Evolutionary conservation across 2,329 filamentous ascomycete species (phyloP).

Genomic region (Epichloe aotearoae): DNA sequence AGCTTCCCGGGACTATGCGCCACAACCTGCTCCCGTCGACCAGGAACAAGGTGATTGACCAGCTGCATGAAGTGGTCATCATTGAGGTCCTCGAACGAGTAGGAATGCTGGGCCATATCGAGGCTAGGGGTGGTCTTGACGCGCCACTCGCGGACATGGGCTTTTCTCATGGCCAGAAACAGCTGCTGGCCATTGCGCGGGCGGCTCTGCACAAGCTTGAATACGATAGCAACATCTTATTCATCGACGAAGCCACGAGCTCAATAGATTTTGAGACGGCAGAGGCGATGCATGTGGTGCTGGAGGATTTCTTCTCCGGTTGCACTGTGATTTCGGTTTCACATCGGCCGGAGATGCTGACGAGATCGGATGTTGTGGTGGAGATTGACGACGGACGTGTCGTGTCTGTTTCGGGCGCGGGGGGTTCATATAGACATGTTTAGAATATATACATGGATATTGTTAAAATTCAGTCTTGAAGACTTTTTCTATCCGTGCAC

Average conservation of each 20-base stretch:
- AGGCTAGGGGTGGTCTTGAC: slow-evolving; percentile 6
- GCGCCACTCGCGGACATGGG: slow-evolving; percentile 5
- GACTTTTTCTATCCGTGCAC: too few species aligned
- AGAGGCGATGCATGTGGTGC: not conserved
- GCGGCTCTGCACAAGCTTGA: slow-evolving; percentile 1
- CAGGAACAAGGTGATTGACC: not conserved
- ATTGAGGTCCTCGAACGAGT: slow-evolving; percentile 5
- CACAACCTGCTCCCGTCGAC: not conserved
- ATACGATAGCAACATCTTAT: not conserved
- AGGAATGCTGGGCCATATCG: slow-evolving; percentile 6
- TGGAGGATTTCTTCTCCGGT: not conserved
- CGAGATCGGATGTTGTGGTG: not conserved
- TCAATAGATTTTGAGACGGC: not conserved
- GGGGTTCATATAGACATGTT: too few species aligned
- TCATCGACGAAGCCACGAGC: not conserved
- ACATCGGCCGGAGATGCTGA: not conserved
- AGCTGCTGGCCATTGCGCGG: slow-evolving; percentile 9
- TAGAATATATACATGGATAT: too few species aligned
- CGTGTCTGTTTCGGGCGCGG: not conserved
- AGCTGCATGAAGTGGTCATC: not conserved
- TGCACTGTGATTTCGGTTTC: not conserved
- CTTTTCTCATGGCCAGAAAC: slow-evolving; percentile 9
- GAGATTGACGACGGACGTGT: not conserved
- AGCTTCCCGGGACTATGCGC: slow-evolving; percentile 8
- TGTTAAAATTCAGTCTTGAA: too few species aligned